Percentiles rank a stretch among this genome's conserved stretches.
Evolutionary conservation across 169 alveolate genomes (phyloP).

Genomic region (Eimeria tenella): DNA sequence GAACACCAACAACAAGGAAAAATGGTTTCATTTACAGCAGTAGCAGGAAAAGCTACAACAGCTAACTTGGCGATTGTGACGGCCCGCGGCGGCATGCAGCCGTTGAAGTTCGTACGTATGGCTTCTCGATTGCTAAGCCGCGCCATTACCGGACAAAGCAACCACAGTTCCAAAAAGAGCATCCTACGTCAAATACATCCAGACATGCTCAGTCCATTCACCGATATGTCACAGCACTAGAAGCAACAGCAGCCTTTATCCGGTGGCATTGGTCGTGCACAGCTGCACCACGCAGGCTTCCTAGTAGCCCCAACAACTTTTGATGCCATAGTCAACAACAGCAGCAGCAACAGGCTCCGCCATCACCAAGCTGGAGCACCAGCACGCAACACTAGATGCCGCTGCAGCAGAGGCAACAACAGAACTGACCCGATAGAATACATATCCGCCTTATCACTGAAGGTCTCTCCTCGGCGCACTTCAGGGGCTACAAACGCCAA

Average conservation of each 20-base stretch:
- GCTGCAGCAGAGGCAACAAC: slow-evolving; percentile 40
- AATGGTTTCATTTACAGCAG: slow-evolving; percentile 9
- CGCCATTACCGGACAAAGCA: slow-evolving; percentile 41
- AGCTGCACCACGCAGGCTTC: not conserved
- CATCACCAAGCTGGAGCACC: not conserved
- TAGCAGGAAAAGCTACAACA: not conserved
- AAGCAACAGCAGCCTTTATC: not conserved
- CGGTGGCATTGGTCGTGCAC: not conserved
- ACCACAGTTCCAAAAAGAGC: slow-evolving; percentile 60
- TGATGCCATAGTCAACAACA: not conserved
- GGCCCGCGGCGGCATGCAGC: slow-evolving; percentile 49
- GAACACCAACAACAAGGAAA: not conserved
- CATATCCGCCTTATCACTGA: slow-evolving; percentile 74
- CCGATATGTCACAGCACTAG: not conserved
- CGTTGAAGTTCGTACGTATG: slow-evolving; percentile 31
- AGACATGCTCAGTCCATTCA: not conserved
- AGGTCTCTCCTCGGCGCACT: not conserved
- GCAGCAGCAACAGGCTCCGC: slow-evolving; percentile 3
- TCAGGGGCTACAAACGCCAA: slow-evolving; percentile 48
- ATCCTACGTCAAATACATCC: not conserved
- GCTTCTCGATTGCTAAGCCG: slow-evolving; percentile 25
- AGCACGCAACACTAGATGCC: not conserved
- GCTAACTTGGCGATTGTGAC: slow-evolving; percentile 29
- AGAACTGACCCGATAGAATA: slow-evolving; percentile 67
- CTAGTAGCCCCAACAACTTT: not conserved